Evolutionary conservation across 495 filamentous ascomycete species (phyloP), one percentile per base, ranked within the genome.

Genomic region (Lasiosphaeria ovina): DNA sequence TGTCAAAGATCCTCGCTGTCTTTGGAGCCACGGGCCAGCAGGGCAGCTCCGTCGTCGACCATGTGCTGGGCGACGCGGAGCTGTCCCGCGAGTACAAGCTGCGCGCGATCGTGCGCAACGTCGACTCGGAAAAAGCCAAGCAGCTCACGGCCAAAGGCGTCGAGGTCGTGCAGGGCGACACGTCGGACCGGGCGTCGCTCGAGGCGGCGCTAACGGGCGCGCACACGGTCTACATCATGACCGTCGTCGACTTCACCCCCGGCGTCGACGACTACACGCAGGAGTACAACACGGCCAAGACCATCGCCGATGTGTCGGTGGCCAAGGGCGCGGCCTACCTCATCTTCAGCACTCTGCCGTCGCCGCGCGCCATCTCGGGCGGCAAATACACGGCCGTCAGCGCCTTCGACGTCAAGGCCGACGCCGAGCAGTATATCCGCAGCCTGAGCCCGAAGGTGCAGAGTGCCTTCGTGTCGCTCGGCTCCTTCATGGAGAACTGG

Each of bases 21-120:
- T 85, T 87, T 61, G 85, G 85, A 10, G 81, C 83, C 9, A 88
- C 87, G 16, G 85, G 87, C 66, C 75, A 77, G 12, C 86, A 88
- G 66, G 87, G 86, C 38, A 73, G 80, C 36, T 85, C 83, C 4
- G 77, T 89, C 45, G 71, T 87, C 61, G 72, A 77, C 61, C 58
- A 64, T 31, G 72, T 88, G 17, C 75, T 86, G 3, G 61, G 69
- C 10, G 75, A 85, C 65, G 65, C 85, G 0, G 64, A 70, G 31
- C 72, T 83, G 16, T 79, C 76, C 10, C 63, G 76, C 5, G 61
- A 72, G 47, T 89, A 76, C 71, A 72, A 70, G 34, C 62, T 89
- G 58, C 80, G 85, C 34, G 85, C 72, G 54, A 76, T 88, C 53
- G 85, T 83, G 8, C 76, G 85, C 8, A 77, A 86, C 66, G 61